Evolutionary conservation across 495 filamentous ascomycete species (phyloP).

Genomic region (Aspergillus asperescens): DNA sequence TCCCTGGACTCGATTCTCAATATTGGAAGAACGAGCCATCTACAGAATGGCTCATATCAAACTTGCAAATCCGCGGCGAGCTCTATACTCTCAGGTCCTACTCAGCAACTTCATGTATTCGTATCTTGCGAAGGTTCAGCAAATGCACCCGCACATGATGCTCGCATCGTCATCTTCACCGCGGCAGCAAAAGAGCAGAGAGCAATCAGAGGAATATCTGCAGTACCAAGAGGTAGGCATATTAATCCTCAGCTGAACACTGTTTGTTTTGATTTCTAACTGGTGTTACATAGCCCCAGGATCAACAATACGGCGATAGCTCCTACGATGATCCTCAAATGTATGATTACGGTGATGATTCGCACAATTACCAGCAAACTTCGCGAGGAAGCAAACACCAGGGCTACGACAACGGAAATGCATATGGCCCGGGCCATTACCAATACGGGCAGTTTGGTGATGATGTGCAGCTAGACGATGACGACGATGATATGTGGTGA

Average conservation of each 20-base stretch:
- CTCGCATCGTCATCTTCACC: slow-evolving; percentile 56
- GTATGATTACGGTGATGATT: slow-evolving; percentile 53
- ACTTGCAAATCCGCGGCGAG: slow-evolving; percentile 89
- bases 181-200: slow-evolving; percentile 57
- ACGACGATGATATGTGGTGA: slow-evolving; percentile 57
- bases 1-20: slow-evolving; percentile 91
- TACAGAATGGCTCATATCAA: slow-evolving; percentile 99
- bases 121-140: slow-evolving; percentile 96
- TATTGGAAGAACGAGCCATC: slow-evolving; percentile 93
- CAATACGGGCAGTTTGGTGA: slow-evolving; percentile 50
- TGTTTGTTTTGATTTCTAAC: slow-evolving; percentile 13
- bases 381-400: slow-evolving; percentile 47
- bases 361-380: slow-evolving; percentile 47
- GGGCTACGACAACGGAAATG: slow-evolving; percentile 42
- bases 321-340: slow-evolving; percentile 55
- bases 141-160: slow-evolving; percentile 91
- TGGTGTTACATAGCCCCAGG: slow-evolving; percentile 41
- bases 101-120: slow-evolving; percentile 99
- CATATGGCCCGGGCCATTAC: slow-evolving; percentile 41
- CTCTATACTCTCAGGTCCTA: slow-evolving; percentile 90
- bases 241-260: neutral
- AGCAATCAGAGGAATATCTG: slow-evolving; percentile 59
- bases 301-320: slow-evolving; percentile 48
- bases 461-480: slow-evolving; percentile 43
- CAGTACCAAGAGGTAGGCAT: slow-evolving; percentile 60